Evolutionary conservation across 305 asterid genomes (phyloP).

Genomic region (Fraxinus floribunda): DNA sequence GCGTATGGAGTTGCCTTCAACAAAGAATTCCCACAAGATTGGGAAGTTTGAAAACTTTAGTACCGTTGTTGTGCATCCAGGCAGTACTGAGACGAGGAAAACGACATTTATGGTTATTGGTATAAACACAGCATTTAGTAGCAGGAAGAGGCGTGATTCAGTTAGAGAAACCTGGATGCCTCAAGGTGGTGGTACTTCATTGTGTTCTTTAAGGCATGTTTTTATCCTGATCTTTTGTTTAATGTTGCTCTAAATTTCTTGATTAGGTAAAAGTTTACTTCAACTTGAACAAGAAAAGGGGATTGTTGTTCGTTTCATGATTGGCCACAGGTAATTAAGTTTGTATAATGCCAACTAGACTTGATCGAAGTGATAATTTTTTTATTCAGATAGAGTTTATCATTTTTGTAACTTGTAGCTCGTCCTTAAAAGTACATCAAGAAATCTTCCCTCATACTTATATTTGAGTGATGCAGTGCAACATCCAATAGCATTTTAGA

Average conservation of each 20-base stretch:
- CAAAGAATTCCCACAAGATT: conserved; percentile 28
- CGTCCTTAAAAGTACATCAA: not conserved
- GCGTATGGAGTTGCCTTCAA: conserved; percentile 50
- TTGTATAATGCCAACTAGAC: not conserved
- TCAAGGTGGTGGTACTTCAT: conserved; percentile 40
- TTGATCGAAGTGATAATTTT: not conserved
- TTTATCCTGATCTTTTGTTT: not conserved
- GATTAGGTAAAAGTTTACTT: conserved; percentile 56
- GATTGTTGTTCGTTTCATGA: conserved; percentile 74
- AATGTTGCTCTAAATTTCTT: not conserved
- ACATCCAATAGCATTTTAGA: conserved; percentile 74
- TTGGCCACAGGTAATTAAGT: conserved; percentile 69
- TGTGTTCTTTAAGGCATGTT: not conserved
- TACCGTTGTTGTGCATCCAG: conserved; percentile 9
- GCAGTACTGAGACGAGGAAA: conserved; percentile 19
- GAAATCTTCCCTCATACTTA: not conserved
- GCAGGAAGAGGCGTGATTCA: conserved; percentile 88
- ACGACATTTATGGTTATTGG: conserved; percentile 76
- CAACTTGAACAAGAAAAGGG: conserved; percentile 81
- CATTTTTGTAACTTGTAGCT: not conserved
- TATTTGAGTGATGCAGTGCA: conserved; percentile 43
- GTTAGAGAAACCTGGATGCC: conserved; percentile 92
- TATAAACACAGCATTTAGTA: conserved; percentile 81
- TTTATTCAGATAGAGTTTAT: not conserved
- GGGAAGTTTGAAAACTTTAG: conserved; percentile 33